Conservation (phyloP, 495 filamentous ascomycete species). For the Neurospora hispaniola region DNA sequence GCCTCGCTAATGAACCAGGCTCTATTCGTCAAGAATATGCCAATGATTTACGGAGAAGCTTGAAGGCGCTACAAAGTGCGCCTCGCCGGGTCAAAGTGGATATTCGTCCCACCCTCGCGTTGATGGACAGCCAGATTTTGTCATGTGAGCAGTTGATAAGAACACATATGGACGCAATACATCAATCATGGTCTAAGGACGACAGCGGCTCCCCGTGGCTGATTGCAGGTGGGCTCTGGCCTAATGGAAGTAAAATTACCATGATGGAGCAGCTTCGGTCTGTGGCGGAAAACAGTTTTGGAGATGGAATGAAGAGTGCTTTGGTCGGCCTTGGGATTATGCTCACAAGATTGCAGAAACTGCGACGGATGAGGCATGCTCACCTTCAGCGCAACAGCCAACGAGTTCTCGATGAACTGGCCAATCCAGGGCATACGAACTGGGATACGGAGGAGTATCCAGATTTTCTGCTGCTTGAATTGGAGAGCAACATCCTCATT, state of each 20-base stretch:
- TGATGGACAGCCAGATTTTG: constrained; percentile 2
- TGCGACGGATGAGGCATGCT: constrained; percentile 15
- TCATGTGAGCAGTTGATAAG: constrained; percentile 12
- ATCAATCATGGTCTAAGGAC: constrained; percentile 9
- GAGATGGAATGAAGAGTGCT: constrained; percentile 30
- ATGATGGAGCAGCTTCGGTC: constrained; percentile 45
- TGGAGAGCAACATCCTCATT: constrained; percentile 45
- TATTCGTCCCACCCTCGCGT: neutral
- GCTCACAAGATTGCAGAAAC: constrained; percentile 36
- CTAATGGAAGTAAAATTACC: constrained; percentile 35
- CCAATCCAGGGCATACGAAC: constrained; percentile 39
- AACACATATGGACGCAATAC: constrained; percentile 8
- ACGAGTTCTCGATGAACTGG: constrained; percentile 25
- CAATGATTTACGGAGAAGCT: constrained; percentile 9
- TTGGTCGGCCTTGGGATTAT: constrained; percentile 33
- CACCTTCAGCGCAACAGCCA: neutral
- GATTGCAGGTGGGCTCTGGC: constrained; percentile 38
- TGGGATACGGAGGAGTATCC: constrained; percentile 36
- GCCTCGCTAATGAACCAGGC: neutral
- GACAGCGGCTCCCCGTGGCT: constrained; percentile 38
- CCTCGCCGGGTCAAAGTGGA: constrained; percentile 4
- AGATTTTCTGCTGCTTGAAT: constrained; percentile 50
- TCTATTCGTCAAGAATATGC: constrained; percentile 5
- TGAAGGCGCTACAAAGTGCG: constrained; percentile 10
- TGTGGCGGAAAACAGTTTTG: constrained; percentile 19